Conservation (phyloP, 164 flowering plant species). For the Tetracentron sinense region DNA sequence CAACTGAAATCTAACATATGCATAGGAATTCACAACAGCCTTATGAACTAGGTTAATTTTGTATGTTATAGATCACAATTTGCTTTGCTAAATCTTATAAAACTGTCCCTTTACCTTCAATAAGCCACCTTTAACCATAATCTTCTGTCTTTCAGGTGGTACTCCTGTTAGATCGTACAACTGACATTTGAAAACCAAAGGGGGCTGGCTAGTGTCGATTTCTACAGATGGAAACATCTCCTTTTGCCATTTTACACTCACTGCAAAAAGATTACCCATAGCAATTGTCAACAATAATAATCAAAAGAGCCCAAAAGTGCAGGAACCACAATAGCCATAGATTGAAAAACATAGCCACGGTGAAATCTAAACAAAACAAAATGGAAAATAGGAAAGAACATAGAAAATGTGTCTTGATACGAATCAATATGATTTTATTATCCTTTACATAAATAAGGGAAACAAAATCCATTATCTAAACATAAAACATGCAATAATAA, state of each 20-base stretch:
- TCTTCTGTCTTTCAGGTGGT: slow-evolving; percentile 98
- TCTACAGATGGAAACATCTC: slow-evolving; percentile 69
- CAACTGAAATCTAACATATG: neutral
- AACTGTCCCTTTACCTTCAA: slow-evolving; percentile 58
- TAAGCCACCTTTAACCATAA: slow-evolving; percentile 97
- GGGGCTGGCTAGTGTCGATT: slow-evolving; percentile 87
- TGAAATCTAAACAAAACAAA: no score
- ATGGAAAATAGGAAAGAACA: no score
- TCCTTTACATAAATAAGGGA: no score
- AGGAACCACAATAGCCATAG: neutral
- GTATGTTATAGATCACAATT: neutral
- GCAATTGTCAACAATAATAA: slow-evolving; percentile 5
- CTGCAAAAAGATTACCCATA: slow-evolving; percentile 30
- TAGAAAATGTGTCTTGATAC: neutral
- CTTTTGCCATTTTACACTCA: slow-evolving; percentile 97
- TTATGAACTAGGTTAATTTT: neutral
- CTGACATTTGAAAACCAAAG: slow-evolving; percentile 89
- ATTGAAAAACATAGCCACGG: neutral
- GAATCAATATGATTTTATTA: neutral
- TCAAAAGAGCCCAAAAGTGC: neutral
- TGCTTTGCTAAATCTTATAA: neutral
- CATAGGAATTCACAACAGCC: neutral
- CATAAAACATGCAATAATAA: no score
- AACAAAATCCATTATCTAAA: no score
- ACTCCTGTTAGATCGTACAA: slow-evolving; percentile 93